A percentile compares a stretch with the other conserved stretches of the same genome.
Evolutionary conservation across 1,284 basidiomycete genomes (phyloP).

Genomic region (Rhodofomes roseus): DNA sequence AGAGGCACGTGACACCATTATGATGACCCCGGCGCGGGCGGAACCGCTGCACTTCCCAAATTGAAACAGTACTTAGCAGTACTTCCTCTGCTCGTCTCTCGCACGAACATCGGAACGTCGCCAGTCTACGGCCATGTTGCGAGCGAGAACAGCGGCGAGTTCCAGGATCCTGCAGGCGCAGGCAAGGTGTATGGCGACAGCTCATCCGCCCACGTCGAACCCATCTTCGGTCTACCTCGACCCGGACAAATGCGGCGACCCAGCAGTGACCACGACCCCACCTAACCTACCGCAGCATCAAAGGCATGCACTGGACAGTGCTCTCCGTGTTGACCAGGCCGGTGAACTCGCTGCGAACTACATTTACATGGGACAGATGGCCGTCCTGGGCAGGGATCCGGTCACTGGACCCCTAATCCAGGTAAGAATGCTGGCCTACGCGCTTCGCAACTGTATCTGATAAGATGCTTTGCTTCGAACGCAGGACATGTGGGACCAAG

Average conservation of each 20-base stretch:
- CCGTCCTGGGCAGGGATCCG: conserved; percentile 63
- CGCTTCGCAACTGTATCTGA: not conserved
- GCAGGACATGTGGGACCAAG: conserved; percentile 96
- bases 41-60: too few relatives aligned
- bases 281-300: conserved; percentile 43
- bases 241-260: conserved; percentile 27
- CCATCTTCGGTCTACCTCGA: conserved; percentile 34
- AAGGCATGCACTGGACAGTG: conserved; percentile 50
- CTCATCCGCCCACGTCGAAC: not conserved
- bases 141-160: not conserved
- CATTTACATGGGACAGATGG: conserved; percentile 86
- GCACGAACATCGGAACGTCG: too few relatives aligned
- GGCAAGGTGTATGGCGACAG: not conserved
- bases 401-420: conserved; percentile 70
- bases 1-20: too few relatives aligned
- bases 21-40: too few relatives aligned
- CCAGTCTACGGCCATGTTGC: not conserved
- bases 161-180: not conserved
- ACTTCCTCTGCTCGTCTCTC: too few relatives aligned
- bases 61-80: too few relatives aligned
- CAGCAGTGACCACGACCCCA: conserved; percentile 47
- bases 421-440: not conserved
- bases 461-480: not conserved
- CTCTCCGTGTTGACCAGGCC: conserved; percentile 86
- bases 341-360: conserved; percentile 92